Evolutionary conservation across 176 grass and related monocot genomes (phyloP), one percentile per base, ranked within the genome.

Genomic region (Raddia guianensis): DNA sequence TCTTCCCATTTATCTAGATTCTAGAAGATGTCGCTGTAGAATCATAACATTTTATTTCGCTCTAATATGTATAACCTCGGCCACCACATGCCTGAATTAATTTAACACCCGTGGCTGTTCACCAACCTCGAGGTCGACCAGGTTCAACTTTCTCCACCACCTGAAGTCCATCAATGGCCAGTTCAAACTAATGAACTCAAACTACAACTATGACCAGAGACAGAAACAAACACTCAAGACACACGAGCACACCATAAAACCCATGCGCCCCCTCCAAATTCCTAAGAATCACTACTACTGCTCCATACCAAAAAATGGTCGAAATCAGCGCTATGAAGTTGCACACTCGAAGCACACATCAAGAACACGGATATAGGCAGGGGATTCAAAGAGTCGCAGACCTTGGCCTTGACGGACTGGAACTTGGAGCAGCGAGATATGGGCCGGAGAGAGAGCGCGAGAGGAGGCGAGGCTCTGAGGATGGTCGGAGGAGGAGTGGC

Each of bases 371-470:
- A 6, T 20, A 57, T n/a, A 74, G 35, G 15, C 11, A 47, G 56
- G 75, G 6, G 49, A 71, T 35, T 35, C 48, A 45, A 46, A 55
- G 40, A 55, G 40, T 5, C 35, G 10, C 86, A 66, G 49, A 91
- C 92, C 86, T 94, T 91, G 68, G 72, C 35, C 80, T 67, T 89
- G 89, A 94, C 61, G 77, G 80, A 89, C 5, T 78, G 80, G 58
- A 75, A 35, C 59, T 48, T 84, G 56, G 49, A 81, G 72, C 56
- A 73, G 72, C 68, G 71, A 55, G 58, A 84, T 87, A 92, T 57
- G 68, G 72, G 66, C 12, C 80, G 48, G 73, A 81, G 49, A 45
- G 81, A 72, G 78, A 69, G 3, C 2, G 37, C 37, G 12, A 43
- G 7, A 43, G 82, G n/a, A 46, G 66, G 14, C 1, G 66, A 46